Percentiles rank a stretch among this genome's conserved stretches.
Conservation (phyloP, 2,329 filamentous ascomycete genomes). For the Colletotrichum orchidophilum region DNA sequence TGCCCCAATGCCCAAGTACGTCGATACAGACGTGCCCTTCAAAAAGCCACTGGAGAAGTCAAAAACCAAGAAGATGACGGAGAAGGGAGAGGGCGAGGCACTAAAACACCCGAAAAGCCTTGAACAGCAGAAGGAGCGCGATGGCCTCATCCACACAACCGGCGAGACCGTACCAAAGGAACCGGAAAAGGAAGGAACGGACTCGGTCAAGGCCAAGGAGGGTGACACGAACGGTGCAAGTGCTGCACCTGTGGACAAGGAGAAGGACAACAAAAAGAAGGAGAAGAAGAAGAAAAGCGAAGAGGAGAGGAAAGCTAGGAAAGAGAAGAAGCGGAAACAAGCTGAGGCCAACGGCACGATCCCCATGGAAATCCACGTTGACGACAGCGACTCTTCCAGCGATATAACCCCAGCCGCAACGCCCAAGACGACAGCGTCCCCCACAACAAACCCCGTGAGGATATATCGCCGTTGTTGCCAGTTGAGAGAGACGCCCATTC, state of each 20-base stretch:
- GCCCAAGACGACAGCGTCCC: conserved; percentile 63
- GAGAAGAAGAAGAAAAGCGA: conserved; percentile 97
- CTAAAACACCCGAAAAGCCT: conserved; percentile 72
- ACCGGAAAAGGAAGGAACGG: conserved; percentile 47
- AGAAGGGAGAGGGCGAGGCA: conserved; percentile 79
- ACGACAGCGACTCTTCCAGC: conserved; percentile 70
- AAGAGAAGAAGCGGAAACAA: conserved; percentile 85
- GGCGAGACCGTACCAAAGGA: conserved; percentile 52
- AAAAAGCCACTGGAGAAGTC: conserved; percentile 56
- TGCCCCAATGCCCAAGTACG: conserved; percentile 83
- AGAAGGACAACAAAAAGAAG: conserved; percentile 75
- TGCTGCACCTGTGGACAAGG: conserved; percentile 38
- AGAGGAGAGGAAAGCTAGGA: conserved; percentile 89
- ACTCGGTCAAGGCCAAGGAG: conserved; percentile 37
- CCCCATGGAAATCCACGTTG: conserved; percentile 82
- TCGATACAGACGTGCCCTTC: conserved; percentile 62
- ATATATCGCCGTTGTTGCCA: conserved; percentile 97
- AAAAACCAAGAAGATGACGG: conserved; percentile 70
- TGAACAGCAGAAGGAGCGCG: conserved; percentile 65
- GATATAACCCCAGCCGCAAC: conserved; percentile 59
- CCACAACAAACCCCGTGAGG: conserved; percentile 89
- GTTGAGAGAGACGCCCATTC: conserved; percentile 87
- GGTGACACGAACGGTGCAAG: conserved; percentile 36
- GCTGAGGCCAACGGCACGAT: conserved; percentile 89
- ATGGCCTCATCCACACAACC: conserved; percentile 50